Evolutionary conservation across 768 basidiomycete species (phyloP), one percentile per base, ranked within the genome.

Genomic region (Mycena vulgaris): DNA sequence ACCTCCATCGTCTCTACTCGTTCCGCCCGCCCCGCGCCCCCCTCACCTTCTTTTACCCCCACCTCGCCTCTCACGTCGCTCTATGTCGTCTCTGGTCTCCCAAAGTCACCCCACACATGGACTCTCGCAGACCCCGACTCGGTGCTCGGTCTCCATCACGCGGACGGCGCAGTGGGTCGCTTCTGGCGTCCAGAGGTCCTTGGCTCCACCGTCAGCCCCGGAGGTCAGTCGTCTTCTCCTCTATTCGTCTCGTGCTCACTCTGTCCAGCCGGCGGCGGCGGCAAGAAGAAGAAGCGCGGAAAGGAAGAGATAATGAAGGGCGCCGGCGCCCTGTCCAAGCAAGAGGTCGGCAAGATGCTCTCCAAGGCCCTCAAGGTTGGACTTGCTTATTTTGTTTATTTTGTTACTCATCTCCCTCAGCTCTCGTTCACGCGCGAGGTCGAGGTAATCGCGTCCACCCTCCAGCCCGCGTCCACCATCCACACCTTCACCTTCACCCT

Each of bases 161-260:
- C 88, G 47, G 94, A 95, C 51, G 92, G 93, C 66, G 95, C 95
- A 58, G 95, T 96, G 64, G 90, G 88, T 72, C 88, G 95, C 53
- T 96, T 93, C 91, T 97, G 95, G 95, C 84, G 95, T 52, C 93
- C 96, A 51, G 95, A 97, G 80, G 94, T 96, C 17, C 89, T 97
- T 23, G 95, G 96, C 5, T 94, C 92, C 78, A 95, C 93, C 57
- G 89, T 95, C 59, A 93, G 92, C 74, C 93, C 94, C 19, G 93
- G 95, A 48, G 69, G 69, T 66, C 16, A 48, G 47, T 48, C 27
- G 57, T 66, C 25, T 13, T 3, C 13, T 5, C 17, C 2, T 37
- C 27, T 21, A 17, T 53, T 8, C 2, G 27, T 30, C 27, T 19
- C 16, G 17, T 53, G 25, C 47, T 65, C 1, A 62, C 16, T 21